Evolutionary conservation across 2,329 filamentous ascomycete species (phyloP), one percentile per base, ranked within the genome.

Genomic region (Botrytis galanthina): DNA sequence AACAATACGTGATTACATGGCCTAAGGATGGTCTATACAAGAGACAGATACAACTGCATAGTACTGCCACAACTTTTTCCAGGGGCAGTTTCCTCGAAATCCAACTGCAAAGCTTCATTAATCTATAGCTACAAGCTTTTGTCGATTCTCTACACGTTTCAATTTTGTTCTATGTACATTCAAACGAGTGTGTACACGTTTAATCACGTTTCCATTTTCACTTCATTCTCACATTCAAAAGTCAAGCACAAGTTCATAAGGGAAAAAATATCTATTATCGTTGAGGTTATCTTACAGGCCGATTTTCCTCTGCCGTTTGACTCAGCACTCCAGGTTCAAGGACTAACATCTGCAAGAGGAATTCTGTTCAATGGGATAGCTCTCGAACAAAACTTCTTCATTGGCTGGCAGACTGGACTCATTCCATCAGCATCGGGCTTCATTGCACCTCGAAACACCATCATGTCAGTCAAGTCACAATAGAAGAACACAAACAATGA

Each of bases 341-440:
- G 70, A 66, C 59, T 72, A 6, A 42, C 22, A 29, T 67, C 61
- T 42, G 22, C 18, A 5, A 51, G 35, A 35, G 37, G 61, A 46
- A n/a, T 44, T 18, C 26, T 57, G 20, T 57, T 57, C 29, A 72
- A 42, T 10, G 26, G 35, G 32, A 35, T 66, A 22, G 46, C 44
- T 26, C 22, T 66, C 20, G 60, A 62, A 39, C 70, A 71, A 32
- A 71, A 66, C n/a, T n/a, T 20, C 35, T 67, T 59, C 48, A 59
- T 67, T 32, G 32, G 37, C 12, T 29, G 46, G 46, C 70, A 72
- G 46, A 72, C 48, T 10, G 42, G 16, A 62, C 57, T 51, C 26
- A 44, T n/a, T 5, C 39, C 68, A 35, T 57, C 37, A 7, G 48
- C 39, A 72, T 67, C 62, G 42, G 35, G 29, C 37, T 48, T 14